Base-by-base conservation (phyloP, 345 rosid species). In the Chamaenerion angustifolium region DNA sequence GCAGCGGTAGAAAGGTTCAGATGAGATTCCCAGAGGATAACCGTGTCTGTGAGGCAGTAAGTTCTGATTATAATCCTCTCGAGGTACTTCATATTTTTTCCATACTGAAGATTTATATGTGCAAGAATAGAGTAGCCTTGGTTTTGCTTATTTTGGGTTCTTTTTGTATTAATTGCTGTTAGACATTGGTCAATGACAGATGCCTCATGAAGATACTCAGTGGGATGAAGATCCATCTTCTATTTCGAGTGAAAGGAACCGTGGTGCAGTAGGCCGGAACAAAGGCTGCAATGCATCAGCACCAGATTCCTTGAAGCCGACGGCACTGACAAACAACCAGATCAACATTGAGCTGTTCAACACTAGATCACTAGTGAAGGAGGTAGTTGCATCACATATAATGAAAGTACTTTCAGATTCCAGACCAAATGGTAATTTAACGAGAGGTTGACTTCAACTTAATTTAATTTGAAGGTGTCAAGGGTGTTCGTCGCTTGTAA, bases 11-110 rank as follows among this genome's bases (percentile, higher is more conserved):
- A 75, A 82, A 74, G 70, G 88, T 87, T n/a, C 78, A 90, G 95
- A 92, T 96, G 46, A 84, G 78, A 66, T 92, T 96, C 94, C 98
- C 98, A 50, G 95, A 77, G 42, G 98, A 92, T 61, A 84, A 87
- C 66, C 70, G 49, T 67, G 87, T 87, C 65, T 92, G 87, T 46
- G 83, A 82, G 76, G 96, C 98, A 64, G 79, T 80, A 56, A 78
- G 87, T 54, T 80, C 95, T 12, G 79, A 80, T 52, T 78, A 81
- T 63, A 82, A 87, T 51, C 73, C 84, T 53, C 56, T 48, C 0
- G 87, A 87, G 75, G 98, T 81, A 76, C 37, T 31, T 31, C 37
- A 31, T n/a, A n/a, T n/a, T 1, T 31, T 31, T 31, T 31, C 25
- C 25, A 2, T 21, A 21, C 25, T 21, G n/a, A n/a, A n/a, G n/a